A percentile compares a stretch with the other conserved stretches of the same genome.
These are phyloP conservation scores for Septoria petroselini DNA, from an alignment of 2,329 filamentous ascomycete genomes.

Conservation along the genomic window DNA sequence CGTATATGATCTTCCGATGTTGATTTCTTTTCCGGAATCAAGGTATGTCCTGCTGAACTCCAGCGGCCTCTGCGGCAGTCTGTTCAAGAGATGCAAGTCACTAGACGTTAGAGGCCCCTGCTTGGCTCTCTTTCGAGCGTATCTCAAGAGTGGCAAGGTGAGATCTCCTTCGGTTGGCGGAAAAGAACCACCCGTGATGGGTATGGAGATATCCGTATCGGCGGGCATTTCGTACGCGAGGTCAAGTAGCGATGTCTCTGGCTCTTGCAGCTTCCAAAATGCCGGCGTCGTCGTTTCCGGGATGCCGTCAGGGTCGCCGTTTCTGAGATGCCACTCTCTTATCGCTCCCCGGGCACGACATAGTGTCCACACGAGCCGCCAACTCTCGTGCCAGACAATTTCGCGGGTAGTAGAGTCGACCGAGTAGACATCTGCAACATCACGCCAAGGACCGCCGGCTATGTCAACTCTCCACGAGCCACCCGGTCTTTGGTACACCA, in stretches of 20 bases:
- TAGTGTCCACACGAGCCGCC: slow-evolving; percentile 8
- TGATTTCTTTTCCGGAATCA: background rate
- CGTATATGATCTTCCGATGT: background rate
- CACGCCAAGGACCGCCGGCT: background rate
- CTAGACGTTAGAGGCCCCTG: background rate
- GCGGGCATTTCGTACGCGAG: background rate
- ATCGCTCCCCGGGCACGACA: background rate
- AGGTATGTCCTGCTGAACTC: background rate
- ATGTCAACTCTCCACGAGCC: background rate
- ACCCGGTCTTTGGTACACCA: background rate
- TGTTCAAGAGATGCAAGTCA: background rate
- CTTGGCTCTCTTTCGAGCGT: background rate
- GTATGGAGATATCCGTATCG: background rate
- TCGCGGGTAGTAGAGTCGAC: background rate
- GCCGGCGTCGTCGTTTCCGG: background rate
- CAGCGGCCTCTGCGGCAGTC: background rate
- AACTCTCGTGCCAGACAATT: slow-evolving; percentile 4
- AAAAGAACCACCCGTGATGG: background rate
- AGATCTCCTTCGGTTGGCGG: background rate
- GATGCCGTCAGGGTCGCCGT: background rate
- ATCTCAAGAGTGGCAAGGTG: slow-evolving; percentile 3
- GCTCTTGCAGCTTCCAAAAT: slow-evolving; percentile 4
- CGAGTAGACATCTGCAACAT: background rate
- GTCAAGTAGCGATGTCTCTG: background rate
- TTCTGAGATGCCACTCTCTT: background rate